These are phyloP conservation scores for Crataegus laevigata DNA, from an alignment of 306 rosid genomes.

Conservation along the genomic window DNA sequence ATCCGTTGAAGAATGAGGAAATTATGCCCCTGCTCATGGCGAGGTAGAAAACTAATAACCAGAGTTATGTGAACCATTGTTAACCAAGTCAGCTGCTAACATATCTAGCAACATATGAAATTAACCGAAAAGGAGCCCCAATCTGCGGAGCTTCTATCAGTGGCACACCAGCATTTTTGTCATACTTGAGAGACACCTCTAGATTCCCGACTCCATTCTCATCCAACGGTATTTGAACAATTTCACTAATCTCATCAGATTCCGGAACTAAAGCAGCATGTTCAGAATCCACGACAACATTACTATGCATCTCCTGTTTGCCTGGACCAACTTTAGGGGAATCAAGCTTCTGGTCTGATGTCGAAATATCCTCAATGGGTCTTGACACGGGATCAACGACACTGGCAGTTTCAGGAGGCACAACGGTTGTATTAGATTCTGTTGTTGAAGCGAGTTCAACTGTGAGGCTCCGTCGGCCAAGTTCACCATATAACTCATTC, in stretches of 20 bases:
- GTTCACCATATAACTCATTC: constrained; percentile 45
- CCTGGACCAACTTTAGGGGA: constrained; percentile 24
- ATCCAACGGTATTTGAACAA: constrained; percentile 61
- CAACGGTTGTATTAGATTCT: constrained; percentile 9
- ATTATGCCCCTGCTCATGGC: neutral
- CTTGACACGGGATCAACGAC: constrained; percentile 16
- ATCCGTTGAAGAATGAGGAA: neutral
- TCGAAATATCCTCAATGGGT: constrained; percentile 19
- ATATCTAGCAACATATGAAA: constrained; percentile 75
- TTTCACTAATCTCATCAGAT: constrained; percentile 49
- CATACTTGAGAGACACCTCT: constrained; percentile 31
- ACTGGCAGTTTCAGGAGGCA: constrained; percentile 18
- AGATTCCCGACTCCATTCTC: constrained; percentile 32
- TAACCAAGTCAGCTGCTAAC: constrained; percentile 91
- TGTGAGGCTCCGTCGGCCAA: constrained; percentile 28
- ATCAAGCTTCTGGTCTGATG: constrained; percentile 19
- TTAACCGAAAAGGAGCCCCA: constrained; percentile 89
- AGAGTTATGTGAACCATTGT: constrained; percentile 25
- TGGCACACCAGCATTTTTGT: constrained; percentile 33
- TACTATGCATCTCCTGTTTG: constrained; percentile 21
- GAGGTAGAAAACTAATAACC: constrained; percentile 17
- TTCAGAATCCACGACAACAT: constrained; percentile 14
- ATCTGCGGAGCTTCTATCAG: constrained; percentile 75
- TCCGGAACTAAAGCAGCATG: constrained; percentile 9
- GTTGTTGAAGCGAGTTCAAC: constrained; percentile 24